Evolutionary conservation across 345 rosid species (phyloP), one percentile per base, ranked within the genome.

Genomic region (Gossypium turneri): DNA sequence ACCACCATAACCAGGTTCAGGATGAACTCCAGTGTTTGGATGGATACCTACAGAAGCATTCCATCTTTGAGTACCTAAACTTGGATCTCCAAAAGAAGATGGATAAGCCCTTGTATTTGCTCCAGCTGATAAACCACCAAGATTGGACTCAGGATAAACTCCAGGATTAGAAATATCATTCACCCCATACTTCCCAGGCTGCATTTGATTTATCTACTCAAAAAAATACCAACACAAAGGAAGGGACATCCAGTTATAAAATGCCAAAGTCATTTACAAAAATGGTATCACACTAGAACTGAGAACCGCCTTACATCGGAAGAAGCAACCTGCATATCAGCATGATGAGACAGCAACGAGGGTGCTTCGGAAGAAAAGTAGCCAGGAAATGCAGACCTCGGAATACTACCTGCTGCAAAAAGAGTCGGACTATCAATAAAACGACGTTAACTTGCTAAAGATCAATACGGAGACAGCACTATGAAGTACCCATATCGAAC

Each of bases 341-440:
- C 67, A 65, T 73, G 70, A 57, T 45, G 73, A 75, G 80, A 81
- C 41, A 73, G 60, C 12, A 78, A 64, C 0, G 67, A 16, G 19
- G 83, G 75, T 10, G 73, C 69, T 78, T 78, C 85, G 29, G 87
- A 68, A 12, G 82, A 70, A 12, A 73, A 59, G 83, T 80, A 80
- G 61, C 86, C 86, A 44, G 85, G 77, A 72, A 82, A 77, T 70
- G 60, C 69, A 17, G 82, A 48, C 60, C 74, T 78, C 51, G 79
- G 47, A 61, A 69, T 66, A 73, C 66, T 72, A 22, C 73, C 81
- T 80, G 78, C 47, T 10, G 55, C 77, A 76, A 73, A 60, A 66
- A 77, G 58, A n/a, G 22, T 15, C 15, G 2, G 2, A 41, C 17
- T 74, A 69, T 56, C 44, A 63, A 75, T 17, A 68, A 20, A 75